Evolutionary conservation across 148 eudicot genomes (phyloP).

Genomic region (Rhododendron ovatum): DNA sequence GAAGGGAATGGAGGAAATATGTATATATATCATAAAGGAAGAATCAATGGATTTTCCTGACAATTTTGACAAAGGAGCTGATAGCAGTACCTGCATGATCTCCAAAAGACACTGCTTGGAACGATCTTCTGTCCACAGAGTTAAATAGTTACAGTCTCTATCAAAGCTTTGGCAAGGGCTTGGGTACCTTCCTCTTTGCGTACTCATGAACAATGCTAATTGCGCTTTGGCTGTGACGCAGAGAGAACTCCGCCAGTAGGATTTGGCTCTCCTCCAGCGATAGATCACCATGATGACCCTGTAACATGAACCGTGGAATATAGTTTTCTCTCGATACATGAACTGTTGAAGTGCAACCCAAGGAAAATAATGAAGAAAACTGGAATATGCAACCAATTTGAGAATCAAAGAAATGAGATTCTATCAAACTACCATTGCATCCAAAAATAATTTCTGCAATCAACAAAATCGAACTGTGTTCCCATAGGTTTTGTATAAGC

Average conservation of each 20-base stretch:
- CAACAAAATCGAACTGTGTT: background rate
- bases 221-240: conserved; percentile 73
- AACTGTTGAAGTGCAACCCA: background rate
- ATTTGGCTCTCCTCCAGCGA: conserved; percentile 63
- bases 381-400: background rate
- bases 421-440: background rate
- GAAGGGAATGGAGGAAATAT: background rate
- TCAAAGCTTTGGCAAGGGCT: conserved; percentile 51
- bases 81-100: background rate
- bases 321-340: background rate
- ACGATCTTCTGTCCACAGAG: background rate
- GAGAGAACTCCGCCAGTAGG: conserved; percentile 76
- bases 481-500: background rate
- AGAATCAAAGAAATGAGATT: background rate
- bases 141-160: background rate
- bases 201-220: conserved; percentile 57
- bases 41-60: background rate
- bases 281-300: conserved; percentile 91
- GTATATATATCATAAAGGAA: background rate
- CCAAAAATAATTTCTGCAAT: background rate
- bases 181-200: conserved; percentile 49
- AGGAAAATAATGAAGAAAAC: background rate
- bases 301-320: conserved; percentile 10
- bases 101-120: background rate
- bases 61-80: background rate